Conservation (phyloP, 2,329 filamentous ascomycete species). For the Verticillium tricorpus region DNA sequence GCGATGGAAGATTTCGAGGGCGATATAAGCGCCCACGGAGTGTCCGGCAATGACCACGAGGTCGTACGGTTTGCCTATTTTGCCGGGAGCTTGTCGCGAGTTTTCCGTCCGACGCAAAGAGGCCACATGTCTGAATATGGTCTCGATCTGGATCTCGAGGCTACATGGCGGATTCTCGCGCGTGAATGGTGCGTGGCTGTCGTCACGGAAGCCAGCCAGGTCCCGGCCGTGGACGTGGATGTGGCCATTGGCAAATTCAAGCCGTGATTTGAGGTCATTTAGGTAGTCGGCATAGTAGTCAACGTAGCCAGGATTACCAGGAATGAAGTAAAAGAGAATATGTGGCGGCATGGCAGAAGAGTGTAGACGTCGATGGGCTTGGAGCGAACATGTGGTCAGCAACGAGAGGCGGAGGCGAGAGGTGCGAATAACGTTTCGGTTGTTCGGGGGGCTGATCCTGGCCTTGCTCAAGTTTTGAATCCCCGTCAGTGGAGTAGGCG, state of each 20-base stretch:
- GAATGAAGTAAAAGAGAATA: conserved; percentile 65
- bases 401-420: neutral
- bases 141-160: conserved; percentile 49
- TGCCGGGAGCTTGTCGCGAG: conserved; percentile 12
- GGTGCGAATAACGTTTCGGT: neutral
- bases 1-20: conserved; percentile 61
- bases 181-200: conserved; percentile 43
- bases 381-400: neutral
- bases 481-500: neutral
- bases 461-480: neutral
- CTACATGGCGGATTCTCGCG: conserved; percentile 38
- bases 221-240: conserved; percentile 56
- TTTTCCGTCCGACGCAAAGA: conserved; percentile 17
- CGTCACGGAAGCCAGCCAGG: conserved; percentile 53
- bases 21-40: conserved; percentile 69
- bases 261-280: conserved; percentile 29
- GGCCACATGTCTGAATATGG: conserved; percentile 33
- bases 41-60: conserved; percentile 66
- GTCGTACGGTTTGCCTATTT: conserved; percentile 37
- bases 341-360: conserved; percentile 11
- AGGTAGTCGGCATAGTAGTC: conserved; percentile 70
- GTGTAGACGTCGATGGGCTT: too few species aligned
- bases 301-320: conserved; percentile 73
- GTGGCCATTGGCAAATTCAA: conserved; percentile 18
- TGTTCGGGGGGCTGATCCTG: neutral